Base-by-base conservation (phyloP, 1,284 basidiomycete species). In the Vanrija sp. region DNA sequence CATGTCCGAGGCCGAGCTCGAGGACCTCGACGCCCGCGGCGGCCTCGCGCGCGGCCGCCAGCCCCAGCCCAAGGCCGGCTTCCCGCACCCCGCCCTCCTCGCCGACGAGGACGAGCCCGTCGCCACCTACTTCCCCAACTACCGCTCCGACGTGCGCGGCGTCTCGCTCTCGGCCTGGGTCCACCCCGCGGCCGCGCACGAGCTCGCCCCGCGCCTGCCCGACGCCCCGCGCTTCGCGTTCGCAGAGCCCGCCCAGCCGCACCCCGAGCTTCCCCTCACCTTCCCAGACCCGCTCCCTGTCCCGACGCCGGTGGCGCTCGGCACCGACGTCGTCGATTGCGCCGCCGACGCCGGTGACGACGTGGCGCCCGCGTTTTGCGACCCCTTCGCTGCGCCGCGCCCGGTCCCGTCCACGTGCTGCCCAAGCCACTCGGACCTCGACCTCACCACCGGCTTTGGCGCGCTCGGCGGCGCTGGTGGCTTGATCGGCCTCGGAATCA, bases 121-220 rank as follows among this genome's bases (percentile, higher is more conserved):
- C 16, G 58, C 59, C 3, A 54, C 67, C 47, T 71, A 69, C 62
- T 71, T 75, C 50, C 48, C 64, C 36, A 52, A 53, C 35, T 53
- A 54, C 24, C 52, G 56, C n/a, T 35, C 41, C 4, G 65, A 71
- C 54, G 56, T 62, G n/a, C 61, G 60, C 45, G 61, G 62, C 50
- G 60, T 75, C 45, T 65, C 59, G 38, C 48, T 75, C 8, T 70
- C 68, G 6, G 63, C 68, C n/a, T 73, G 67, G 65, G 56, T 75
- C 31, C 56, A 68, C 47, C 64, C 64, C 3, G 53, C 38, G 9
- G 53, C 51, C 35, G 41, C 51, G 19, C 31, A 45, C 22, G 46
- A 27, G 5, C 50, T 57, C 16, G 58, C 50, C 2, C 53, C 45
- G 3, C 52, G 41, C 49, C 31, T 18, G 44, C 37, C 45, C 37